These are phyloP conservation scores for Castanea mollissima DNA, from an alignment of 306 rosid species.

Conservation along the genomic window DNA sequence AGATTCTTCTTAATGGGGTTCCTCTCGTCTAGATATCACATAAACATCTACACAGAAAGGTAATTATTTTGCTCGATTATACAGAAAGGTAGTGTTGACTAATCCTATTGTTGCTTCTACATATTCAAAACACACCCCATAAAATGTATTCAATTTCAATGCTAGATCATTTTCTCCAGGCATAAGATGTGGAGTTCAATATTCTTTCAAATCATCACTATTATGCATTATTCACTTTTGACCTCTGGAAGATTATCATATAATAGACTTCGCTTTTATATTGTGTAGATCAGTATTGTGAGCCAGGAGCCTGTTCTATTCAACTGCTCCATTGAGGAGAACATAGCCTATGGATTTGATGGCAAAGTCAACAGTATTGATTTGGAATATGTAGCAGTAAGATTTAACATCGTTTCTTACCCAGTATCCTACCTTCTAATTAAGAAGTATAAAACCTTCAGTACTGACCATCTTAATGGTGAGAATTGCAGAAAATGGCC, in stretches of 20 bases:
- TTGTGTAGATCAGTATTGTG: constrained; percentile 67
- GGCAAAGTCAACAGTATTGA: constrained; percentile 48
- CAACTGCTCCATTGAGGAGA: constrained; percentile 79
- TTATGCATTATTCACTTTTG: no score
- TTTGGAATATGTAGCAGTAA: constrained; percentile 66
- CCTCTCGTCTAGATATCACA: constrained; percentile 71
- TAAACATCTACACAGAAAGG: constrained; percentile 76
- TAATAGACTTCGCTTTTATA: neutral
- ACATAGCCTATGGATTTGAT: constrained; percentile 70
- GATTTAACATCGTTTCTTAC: constrained; percentile 16
- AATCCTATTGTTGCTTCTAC: no score
- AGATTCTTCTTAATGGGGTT: constrained; percentile 63
- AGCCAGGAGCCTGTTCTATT: constrained; percentile 77
- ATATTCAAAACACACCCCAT: no score
- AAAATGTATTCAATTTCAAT: no score
- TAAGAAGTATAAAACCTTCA: neutral
- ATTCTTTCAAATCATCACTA: no score
- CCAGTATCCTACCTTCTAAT: neutral
- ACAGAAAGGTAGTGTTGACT: constrained; percentile 51
- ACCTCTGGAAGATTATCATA: no score
- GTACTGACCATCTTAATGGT: neutral
- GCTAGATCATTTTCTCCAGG: no score
- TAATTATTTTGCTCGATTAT: constrained; percentile 23
- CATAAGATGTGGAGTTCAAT: no score
- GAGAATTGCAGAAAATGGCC: constrained; percentile 36